Conservation (phyloP, 192 early-diverging fungal genomes). For the Coemansia umbellata region DNA sequence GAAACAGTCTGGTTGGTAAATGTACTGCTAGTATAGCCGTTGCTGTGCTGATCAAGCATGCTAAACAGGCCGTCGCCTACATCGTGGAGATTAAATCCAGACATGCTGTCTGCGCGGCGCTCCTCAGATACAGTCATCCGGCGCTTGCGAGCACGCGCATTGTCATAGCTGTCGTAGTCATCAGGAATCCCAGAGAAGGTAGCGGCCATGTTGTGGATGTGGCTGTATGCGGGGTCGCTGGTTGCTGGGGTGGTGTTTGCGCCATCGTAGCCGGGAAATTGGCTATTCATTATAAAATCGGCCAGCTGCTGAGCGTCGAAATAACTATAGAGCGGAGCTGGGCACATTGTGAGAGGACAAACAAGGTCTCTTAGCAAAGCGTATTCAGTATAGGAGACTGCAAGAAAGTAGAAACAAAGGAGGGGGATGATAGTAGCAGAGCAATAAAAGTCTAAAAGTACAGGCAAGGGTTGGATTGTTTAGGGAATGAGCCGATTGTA, state of each 20-base stretch:
- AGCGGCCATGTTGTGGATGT: slow-evolving; percentile 18
- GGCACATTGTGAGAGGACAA: slow-evolving; percentile 22
- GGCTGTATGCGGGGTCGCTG: slow-evolving; percentile 20
- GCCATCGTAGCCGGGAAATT: slow-evolving; percentile 41
- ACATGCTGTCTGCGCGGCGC: slow-evolving; percentile 23
- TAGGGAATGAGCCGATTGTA: neutral
- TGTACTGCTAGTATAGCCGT: slow-evolving; percentile 2
- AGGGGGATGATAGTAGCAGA: neutral
- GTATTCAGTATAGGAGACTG: too few relatives aligned
- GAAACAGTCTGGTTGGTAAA: neutral
- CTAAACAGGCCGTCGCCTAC: slow-evolving; percentile 29
- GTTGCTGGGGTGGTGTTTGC: slow-evolving; percentile 21
- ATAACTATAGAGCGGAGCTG: slow-evolving; percentile 48
- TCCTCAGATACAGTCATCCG: slow-evolving; percentile 40
- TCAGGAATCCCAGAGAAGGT: slow-evolving; percentile 16
- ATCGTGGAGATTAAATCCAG: slow-evolving; percentile 20
- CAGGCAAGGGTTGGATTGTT: neutral
- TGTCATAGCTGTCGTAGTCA: slow-evolving; percentile 49
- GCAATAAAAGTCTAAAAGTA: slow-evolving; percentile 1
- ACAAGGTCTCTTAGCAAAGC: neutral
- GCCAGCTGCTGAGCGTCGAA: slow-evolving; percentile 50
- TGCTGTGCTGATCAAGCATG: slow-evolving; percentile 38
- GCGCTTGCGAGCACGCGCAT: slow-evolving; percentile 48
- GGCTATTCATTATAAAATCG: slow-evolving; percentile 51
- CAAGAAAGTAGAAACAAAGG: neutral